Conservation (phyloP, 129 eudicot genomes). For the Saussurea involucrata region DNA sequence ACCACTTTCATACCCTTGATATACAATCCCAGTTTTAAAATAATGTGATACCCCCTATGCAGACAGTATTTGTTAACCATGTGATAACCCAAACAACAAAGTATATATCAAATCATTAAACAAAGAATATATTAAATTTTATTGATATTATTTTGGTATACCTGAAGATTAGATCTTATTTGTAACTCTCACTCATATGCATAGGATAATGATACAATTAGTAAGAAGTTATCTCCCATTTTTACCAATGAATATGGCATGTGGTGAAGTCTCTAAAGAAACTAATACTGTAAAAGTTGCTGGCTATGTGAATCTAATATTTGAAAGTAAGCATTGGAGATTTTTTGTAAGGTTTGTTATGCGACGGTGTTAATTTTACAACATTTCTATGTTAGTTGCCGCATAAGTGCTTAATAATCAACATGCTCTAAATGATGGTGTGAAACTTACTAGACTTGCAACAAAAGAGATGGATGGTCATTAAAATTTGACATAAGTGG, state of each 20-base stretch:
- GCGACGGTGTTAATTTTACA: constrained; percentile 13
- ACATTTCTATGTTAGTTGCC: constrained; percentile 2
- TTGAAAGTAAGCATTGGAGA: constrained; percentile 3
- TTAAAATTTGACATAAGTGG: neutral
- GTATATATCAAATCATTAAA: constrained; percentile 1
- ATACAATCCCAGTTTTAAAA: too few relatives aligned
- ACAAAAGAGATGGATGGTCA: constrained; percentile 1
- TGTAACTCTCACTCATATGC: constrained; percentile 5
- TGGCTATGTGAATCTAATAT: neutral
- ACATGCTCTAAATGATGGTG: constrained; percentile 1
- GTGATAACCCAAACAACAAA: too few relatives aligned
- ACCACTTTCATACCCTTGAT: too few relatives aligned
- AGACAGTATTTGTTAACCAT: too few relatives aligned
- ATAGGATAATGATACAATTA: neutral
- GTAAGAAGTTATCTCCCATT: neutral
- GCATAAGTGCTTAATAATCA: constrained; percentile 13
- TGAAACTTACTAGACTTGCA: constrained; percentile 7
- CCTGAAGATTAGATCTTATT: constrained; percentile 7
- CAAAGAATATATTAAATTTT: neutral
- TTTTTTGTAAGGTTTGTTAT: constrained; percentile 11
- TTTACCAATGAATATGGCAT: neutral
- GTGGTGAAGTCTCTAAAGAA: neutral
- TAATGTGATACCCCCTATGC: too few relatives aligned
- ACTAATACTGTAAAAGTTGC: constrained; percentile 4
- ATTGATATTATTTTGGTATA: neutral